Conservation (phyloP, 768 basidiomycete genomes). For the Cytidiella melzeri region DNA sequence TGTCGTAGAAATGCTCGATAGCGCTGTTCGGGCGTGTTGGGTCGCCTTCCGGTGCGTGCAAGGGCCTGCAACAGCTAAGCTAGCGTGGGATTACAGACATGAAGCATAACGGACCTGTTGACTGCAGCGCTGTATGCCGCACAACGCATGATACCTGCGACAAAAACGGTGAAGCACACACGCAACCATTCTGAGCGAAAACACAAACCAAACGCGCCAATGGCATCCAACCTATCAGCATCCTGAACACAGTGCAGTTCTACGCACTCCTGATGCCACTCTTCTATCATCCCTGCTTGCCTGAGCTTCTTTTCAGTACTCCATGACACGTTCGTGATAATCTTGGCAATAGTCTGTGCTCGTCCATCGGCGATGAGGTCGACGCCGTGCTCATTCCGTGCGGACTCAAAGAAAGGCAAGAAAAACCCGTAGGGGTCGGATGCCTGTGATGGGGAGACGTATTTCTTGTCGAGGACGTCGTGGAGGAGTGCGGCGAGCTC, state of each 20-base stretch:
- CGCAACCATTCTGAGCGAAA: not conserved
- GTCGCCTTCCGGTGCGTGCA: conserved; percentile 43
- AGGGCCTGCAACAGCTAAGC: conserved; percentile 25
- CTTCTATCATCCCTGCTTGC: conserved; percentile 45
- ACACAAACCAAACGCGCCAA: conserved; percentile 42
- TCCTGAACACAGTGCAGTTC: conserved; percentile 73
- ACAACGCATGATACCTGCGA: conserved; percentile 39
- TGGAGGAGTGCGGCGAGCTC: conserved; percentile 88
- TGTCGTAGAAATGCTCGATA: conserved; percentile 82
- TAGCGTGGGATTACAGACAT: not conserved
- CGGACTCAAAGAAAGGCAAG: conserved; percentile 52
- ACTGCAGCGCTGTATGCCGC: conserved; percentile 38
- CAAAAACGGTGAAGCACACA: not conserved
- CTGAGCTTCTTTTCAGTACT: conserved; percentile 70
- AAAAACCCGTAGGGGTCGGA: conserved; percentile 62
- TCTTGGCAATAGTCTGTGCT: conserved; percentile 45
- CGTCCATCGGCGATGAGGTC: conserved; percentile 59
- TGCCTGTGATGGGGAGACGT: conserved; percentile 48
- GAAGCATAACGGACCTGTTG: conserved; percentile 23
- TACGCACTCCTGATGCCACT: conserved; percentile 64
- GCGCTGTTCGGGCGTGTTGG: conserved; percentile 42
- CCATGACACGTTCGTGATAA: conserved; percentile 83
- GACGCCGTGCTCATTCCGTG: conserved; percentile 34
- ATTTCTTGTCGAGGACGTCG: conserved; percentile 85
- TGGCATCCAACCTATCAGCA: conserved; percentile 47